A percentile compares a stretch with the other conserved stretches of the same genome.
phyloP scores from a whole-genome alignment of 306 rosid genomes.

The Clitoria ternatea region DNA sequence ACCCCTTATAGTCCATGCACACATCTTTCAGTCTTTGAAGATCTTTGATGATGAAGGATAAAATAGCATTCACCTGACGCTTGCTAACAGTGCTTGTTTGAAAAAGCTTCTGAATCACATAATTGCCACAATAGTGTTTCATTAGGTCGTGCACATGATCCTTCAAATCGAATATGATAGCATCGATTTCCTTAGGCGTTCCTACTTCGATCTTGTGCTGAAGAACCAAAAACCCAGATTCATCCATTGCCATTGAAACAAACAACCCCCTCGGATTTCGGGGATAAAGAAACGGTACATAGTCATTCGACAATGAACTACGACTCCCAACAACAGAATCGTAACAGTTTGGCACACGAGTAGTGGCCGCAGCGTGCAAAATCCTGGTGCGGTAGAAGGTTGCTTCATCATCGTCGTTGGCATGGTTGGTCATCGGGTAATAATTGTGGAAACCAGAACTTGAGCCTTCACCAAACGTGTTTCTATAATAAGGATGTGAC shows the following conservation, averaged over 20 bases:
- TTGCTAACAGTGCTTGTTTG: not conserved
- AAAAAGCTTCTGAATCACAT: conserved; percentile 23
- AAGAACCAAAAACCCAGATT: not conserved
- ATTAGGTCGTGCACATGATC: conserved; percentile 11
- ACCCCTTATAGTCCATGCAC: conserved; percentile 36
- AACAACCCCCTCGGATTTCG: not conserved
- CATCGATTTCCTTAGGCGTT: not conserved
- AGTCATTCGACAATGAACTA: too few relatives aligned
- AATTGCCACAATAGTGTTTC: conserved; percentile 4
- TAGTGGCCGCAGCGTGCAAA: too few relatives aligned
- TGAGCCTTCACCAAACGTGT: too few relatives aligned
- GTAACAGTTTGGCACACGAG: too few relatives aligned
- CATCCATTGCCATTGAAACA: conserved; percentile 10
- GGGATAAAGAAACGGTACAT: too few relatives aligned
- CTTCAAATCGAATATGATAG: not conserved
- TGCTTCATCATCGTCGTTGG: too few relatives aligned
- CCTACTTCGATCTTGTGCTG: not conserved
- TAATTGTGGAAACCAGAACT: too few relatives aligned
- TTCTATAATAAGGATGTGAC: too few relatives aligned
- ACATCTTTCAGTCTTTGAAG: not conserved
- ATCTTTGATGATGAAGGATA: not conserved
- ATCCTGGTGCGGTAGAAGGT: too few relatives aligned
- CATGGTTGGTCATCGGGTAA: too few relatives aligned
- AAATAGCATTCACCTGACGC: not conserved
- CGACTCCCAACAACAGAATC: too few relatives aligned